These are phyloP conservation scores for Ascochyta fabae DNA, from an alignment of 2,329 filamentous ascomycete species.

Conservation along the genomic window DNA sequence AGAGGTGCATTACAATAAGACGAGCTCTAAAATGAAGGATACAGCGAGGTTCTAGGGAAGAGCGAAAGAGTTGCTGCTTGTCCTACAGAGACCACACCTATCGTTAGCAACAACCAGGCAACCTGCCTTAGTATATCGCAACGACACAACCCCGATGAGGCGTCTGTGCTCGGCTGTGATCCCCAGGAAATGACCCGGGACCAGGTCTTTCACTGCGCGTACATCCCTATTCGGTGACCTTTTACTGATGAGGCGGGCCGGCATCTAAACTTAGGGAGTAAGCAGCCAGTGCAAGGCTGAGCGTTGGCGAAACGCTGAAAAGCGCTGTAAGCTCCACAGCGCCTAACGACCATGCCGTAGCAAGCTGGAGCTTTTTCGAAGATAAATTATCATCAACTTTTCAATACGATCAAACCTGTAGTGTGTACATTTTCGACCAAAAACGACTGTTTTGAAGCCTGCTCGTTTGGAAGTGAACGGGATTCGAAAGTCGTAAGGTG, in stretches of 20 bases:
- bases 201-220: no score
- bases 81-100: background rate
- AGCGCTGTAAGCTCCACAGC: background rate
- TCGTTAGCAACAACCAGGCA: background rate
- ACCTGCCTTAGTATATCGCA: background rate
- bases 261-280: background rate
- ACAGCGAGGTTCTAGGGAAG: background rate
- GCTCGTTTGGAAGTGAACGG: background rate
- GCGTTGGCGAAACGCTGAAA: background rate
- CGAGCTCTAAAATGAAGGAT: background rate
- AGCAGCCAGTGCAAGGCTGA: conserved; percentile 5
- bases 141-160: background rate
- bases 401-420: no score
- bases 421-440: background rate
- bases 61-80: background rate
- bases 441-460: background rate
- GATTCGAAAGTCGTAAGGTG: background rate
- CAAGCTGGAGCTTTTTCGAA: background rate
- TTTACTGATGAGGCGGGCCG: background rate
- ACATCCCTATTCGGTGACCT: background rate
- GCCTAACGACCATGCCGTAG: background rate
- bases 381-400: no score
- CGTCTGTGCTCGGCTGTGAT: background rate
- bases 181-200: background rate
- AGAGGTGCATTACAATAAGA: no score